Evolutionary conservation across 2,329 filamentous ascomycete genomes (phyloP).

Genomic region (Penicillium sp.): DNA sequence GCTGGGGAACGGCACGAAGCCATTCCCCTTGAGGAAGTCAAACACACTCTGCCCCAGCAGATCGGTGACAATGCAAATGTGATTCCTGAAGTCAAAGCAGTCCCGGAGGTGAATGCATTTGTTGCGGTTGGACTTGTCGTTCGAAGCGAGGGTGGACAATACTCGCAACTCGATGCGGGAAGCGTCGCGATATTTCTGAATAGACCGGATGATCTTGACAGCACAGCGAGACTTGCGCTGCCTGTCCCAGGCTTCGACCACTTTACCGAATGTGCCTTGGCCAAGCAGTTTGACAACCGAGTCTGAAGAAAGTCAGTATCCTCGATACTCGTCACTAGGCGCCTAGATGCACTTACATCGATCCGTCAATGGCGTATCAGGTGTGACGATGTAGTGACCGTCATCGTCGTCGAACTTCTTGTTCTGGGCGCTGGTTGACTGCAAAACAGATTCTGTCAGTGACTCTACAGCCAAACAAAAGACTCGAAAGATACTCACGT

Average conservation of each 20-base stretch:
- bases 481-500: conserved; percentile 50
- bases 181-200: conserved; percentile 97
- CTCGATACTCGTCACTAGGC: background rate
- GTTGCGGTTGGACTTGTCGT: conserved; percentile 89
- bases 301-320: conserved; percentile 56
- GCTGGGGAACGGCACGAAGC: conserved; percentile 95
- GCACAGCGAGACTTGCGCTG: conserved; percentile 79
- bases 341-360: conserved; percentile 70
- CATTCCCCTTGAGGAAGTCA: conserved; percentile 94
- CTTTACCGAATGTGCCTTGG: conserved; percentile 97
- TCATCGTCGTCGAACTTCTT: conserved; percentile 93
- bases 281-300: conserved; percentile 86
- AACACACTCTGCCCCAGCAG: conserved; percentile 93
- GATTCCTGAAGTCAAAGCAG: conserved; percentile 95
- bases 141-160: conserved; percentile 84
- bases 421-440: conserved; percentile 54
- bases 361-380: conserved; percentile 81
- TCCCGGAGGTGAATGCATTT: conserved; percentile 95
- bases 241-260: conserved; percentile 87
- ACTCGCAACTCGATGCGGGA: conserved; percentile 93
- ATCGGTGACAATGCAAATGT: conserved; percentile 85
- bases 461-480: conserved; percentile 7
- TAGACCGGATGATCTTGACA: conserved; percentile 96
- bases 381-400: conserved; percentile 92
- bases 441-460: conserved; percentile 5